Base-by-base conservation (phyloP, 768 basidiomycete species). In the Hebeloma cylindrosporum region DNA sequence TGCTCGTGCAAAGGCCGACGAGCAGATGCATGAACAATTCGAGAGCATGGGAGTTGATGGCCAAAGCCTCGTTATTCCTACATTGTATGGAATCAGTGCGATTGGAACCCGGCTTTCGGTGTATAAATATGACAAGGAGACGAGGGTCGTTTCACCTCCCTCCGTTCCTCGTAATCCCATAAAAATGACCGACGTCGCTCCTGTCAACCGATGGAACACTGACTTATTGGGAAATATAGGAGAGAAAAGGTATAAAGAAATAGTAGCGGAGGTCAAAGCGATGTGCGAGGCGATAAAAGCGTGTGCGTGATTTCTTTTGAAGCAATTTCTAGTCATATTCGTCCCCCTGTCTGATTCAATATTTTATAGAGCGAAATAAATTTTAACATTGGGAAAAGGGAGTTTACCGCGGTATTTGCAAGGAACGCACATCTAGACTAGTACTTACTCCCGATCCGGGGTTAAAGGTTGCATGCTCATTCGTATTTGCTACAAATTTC, bases 41-140 rank as follows among this genome's bases (percentile, higher is more conserved):
- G 18, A 43, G 13, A 46, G 45, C n/a, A 40, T 63, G 22, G 35
- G 36, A 17, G 51, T 50, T 23, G 23, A 29, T 13, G 40, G 58
- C 11, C 29, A 31, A 13, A 35, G 56, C 31, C 55, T 58, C 11
- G 45, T 38, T 17, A 42, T 65, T 21, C n/a, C n/a, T n/a, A n/a
- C n/a, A n/a, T n/a, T n/a, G n/a, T 45, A 57, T 36, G 63, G 56
- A 16, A 29, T 63, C 32, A 63, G 63, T 35, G 57, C 57, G 5
- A 31, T 63, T 33, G 60, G 63, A 20, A 49, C 59, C 18, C 53
- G 51, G 14, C 48, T 65, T 31, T 54, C 45, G 18, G 44, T 61
- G 28, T 63, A 63, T 44, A 34, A 40, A 26, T 60, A 60, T 44
- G 36, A 50, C 36, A 5, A 28, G 11, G 47, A 38, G 25, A 52